Evolutionary conservation across 1,284 basidiomycete genomes (phyloP).

Genomic region (Sanguinoderma infundibulare): DNA sequence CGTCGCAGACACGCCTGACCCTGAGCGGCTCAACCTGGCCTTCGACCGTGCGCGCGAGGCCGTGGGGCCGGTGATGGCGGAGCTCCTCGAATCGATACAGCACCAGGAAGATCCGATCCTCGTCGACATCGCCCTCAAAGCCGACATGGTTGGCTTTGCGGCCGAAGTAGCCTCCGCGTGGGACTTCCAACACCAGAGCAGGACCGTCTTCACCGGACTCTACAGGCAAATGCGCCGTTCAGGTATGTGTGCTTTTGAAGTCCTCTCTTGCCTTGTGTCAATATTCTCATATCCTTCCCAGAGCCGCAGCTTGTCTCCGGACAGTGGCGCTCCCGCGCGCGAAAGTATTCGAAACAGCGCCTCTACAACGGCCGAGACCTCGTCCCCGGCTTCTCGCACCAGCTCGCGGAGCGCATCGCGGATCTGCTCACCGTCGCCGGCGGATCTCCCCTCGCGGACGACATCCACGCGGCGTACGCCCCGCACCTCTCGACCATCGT

Average conservation of each 20-base stretch:
- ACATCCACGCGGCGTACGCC: conserved; percentile 10
- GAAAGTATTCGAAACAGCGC: conserved; percentile 30
- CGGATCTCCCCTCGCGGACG: conserved; percentile 10
- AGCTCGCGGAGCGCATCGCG: conserved; percentile 27
- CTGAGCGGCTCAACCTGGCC: conserved; percentile 13
- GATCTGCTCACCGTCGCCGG: conserved; percentile 27
- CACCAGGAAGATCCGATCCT: conserved; percentile 51
- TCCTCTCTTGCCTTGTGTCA: too few species aligned
- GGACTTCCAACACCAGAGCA: conserved; percentile 51
- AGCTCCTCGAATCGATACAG: conserved; percentile 38
- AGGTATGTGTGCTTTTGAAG: conserved; percentile 6
- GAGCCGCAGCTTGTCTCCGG: conserved; percentile 56
- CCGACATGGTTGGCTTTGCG: conserved; percentile 49
- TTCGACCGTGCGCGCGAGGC: conserved; percentile 25
- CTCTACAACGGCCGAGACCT: conserved; percentile 30
- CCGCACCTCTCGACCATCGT: conserved; percentile 24
- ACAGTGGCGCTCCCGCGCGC: conserved; percentile 34
- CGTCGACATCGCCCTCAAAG: conserved; percentile 57
- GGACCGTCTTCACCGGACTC: conserved; percentile 38
- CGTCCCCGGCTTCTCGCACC: conserved; percentile 25
- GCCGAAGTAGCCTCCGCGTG: conserved; percentile 56
- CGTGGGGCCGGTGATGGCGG: conserved; percentile 41
- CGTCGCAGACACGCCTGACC: conserved; percentile 15
- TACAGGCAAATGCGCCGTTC: conserved; percentile 27
- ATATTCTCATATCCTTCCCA: conserved; percentile 26